Evolutionary conservation across 1,284 basidiomycete species (phyloP).

Genomic region (Xerocomus minutiporus): DNA sequence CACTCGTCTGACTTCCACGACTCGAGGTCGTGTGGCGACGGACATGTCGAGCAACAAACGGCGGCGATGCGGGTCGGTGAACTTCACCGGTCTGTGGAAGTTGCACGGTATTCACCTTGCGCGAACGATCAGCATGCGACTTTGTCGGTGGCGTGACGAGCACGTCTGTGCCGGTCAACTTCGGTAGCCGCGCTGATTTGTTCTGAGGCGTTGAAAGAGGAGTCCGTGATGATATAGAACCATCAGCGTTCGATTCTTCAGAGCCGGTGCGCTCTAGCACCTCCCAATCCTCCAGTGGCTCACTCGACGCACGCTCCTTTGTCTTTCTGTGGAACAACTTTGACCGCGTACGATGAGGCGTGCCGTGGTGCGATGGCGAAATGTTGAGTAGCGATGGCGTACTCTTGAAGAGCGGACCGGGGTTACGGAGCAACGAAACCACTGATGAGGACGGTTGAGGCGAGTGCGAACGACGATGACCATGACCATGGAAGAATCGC

Average conservation of each 20-base stretch:
- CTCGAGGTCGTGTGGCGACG: conserved; percentile 33
- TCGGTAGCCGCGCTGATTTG: conserved; percentile 8
- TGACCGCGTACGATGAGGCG: conserved; percentile 26
- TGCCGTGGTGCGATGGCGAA: conserved; percentile 33
- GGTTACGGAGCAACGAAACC: conserved; percentile 33
- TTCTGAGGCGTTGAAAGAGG: conserved; percentile 23
- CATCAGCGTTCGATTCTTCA: conserved; percentile 23
- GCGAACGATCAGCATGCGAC: conserved; percentile 12
- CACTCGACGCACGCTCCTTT: conserved; percentile 32
- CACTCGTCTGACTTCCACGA: conserved; percentile 27
- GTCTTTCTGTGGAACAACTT: conserved; percentile 34
- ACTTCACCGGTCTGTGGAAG: conserved; percentile 19
- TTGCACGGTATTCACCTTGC: conserved; percentile 27
- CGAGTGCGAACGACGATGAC: conserved; percentile 24
- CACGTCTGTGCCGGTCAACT: conserved; percentile 9
- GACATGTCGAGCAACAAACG: conserved; percentile 30
- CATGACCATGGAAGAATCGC: conserved; percentile 23
- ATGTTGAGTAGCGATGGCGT: conserved; percentile 29
- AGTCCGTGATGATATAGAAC: conserved; percentile 19
- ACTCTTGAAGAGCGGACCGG: conserved; percentile 35
- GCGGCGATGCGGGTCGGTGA: conserved; percentile 28
- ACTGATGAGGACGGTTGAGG: conserved; percentile 34
- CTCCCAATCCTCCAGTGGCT: conserved; percentile 33
- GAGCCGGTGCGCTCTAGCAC: conserved; percentile 29
- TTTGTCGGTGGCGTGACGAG: conserved; percentile 15